Percentiles rank a stretch among this genome's conserved stretches.
phyloP scores from a whole-genome alignment of 495 filamentous ascomycete genomes.

The Choiromyces venosus region DNA sequence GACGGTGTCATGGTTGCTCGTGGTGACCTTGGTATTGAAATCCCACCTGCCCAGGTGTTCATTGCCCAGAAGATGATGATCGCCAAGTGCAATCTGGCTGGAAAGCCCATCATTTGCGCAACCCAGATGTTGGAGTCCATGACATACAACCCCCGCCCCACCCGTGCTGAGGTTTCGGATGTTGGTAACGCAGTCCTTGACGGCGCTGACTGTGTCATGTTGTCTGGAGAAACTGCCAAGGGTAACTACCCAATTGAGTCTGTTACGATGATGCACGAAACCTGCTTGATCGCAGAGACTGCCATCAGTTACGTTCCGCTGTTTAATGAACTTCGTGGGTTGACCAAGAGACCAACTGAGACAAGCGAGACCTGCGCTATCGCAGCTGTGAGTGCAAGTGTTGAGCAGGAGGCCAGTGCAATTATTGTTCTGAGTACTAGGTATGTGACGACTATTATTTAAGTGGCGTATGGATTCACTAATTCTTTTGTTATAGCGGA shows the following conservation, averaged over 20 bases:
- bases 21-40: conserved; percentile 97
- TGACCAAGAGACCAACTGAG: conserved; percentile 72
- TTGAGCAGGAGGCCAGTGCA: conserved; percentile 92
- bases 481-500: conserved; percentile 51
- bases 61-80: conserved; percentile 99
- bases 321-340: conserved; percentile 86
- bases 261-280: conserved; percentile 95
- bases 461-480: background rate
- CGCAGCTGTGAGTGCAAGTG: conserved; percentile 85
- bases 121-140: conserved; percentile 96
- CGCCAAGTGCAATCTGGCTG: conserved; percentile 98
- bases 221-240: conserved; percentile 98
- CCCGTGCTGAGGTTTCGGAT: conserved; percentile 94
- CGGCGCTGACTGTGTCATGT: conserved; percentile 98
- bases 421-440: conserved; percentile 91
- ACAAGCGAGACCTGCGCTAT: conserved; percentile 91
- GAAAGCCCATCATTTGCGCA: conserved; percentile 90
- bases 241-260: conserved; percentile 88
- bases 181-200: conserved; percentile 97
- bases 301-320: conserved; percentile 93
- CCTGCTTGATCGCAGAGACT: conserved; percentile 90
- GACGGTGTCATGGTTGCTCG: conserved; percentile 99
- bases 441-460: conserved; percentile 44
- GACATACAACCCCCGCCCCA: conserved; percentile 98
- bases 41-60: conserved; percentile 96